These are phyloP conservation scores for Phytophthora nicotianae DNA, from an alignment of 352 stramenopile genomes.

Conservation along the genomic window DNA sequence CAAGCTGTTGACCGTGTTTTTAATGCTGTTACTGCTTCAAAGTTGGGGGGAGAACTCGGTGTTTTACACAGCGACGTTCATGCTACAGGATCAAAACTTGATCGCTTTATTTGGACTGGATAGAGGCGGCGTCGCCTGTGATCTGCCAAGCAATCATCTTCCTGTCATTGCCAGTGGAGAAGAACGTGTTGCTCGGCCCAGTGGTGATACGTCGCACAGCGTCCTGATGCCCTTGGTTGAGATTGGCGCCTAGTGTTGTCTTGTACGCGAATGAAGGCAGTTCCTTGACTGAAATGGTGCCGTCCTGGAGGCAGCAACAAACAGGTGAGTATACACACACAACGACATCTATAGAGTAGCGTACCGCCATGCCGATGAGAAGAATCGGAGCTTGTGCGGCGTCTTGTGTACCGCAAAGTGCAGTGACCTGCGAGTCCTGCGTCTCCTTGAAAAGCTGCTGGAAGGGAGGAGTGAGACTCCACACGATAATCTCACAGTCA, in stretches of 20 bases:
- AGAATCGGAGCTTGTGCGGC: conserved; percentile 68
- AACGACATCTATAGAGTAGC: conserved; percentile 20
- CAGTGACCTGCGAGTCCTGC: conserved; percentile 74
- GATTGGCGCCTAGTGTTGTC: conserved; percentile 57
- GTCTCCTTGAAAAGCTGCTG: conserved; percentile 85
- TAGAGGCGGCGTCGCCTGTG: conserved; percentile 69
- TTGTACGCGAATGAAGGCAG: conserved; percentile 88
- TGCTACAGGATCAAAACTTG: conserved; percentile 13
- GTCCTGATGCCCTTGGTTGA: conserved; percentile 78
- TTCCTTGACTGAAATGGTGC: conserved; percentile 83
- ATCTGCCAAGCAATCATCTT: conserved; percentile 90
- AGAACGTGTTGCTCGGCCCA: conserved; percentile 83
- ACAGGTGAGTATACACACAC: conserved; percentile 9
- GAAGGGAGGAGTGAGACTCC: conserved; percentile 78
- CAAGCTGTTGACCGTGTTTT: conserved; percentile 33
- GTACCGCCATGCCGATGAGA: conserved; percentile 75
- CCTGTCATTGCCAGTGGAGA: conserved; percentile 76
- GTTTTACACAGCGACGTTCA: neutral
- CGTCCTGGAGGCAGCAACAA: conserved; percentile 51
- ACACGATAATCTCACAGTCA: conserved; percentile 86
- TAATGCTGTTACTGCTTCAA: conserved; percentile 27
- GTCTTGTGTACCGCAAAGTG: conserved; percentile 78
- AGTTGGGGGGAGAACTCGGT: conserved; percentile 13
- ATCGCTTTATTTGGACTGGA: conserved; percentile 61
- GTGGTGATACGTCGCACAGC: conserved; percentile 77